These are phyloP conservation scores for Gonapodya prolifera DNA, from an alignment of 192 early-diverging fungal species.

Conservation along the genomic window DNA sequence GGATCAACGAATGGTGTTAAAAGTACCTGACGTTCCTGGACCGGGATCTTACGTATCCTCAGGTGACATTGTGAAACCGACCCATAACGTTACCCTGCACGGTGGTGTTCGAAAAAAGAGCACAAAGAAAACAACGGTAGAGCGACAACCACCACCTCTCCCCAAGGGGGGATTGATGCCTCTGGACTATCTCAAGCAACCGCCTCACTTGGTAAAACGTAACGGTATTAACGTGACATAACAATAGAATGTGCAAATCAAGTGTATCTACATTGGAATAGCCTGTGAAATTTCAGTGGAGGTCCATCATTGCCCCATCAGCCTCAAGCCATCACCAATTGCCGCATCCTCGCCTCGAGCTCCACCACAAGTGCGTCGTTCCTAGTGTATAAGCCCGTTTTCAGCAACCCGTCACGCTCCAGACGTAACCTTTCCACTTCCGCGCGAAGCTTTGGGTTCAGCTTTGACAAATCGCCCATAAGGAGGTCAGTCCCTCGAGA, in stretches of 20 bases:
- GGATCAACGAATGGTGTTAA: not conserved
- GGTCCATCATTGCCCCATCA: not conserved
- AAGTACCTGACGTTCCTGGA: not conserved
- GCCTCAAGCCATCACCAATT: not conserved
- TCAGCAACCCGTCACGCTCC: conserved; percentile 3
- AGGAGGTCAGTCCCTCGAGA: not conserved
- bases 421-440: not conserved
- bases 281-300: not conserved
- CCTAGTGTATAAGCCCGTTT: conserved; percentile 4
- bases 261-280: not conserved
- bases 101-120: not conserved
- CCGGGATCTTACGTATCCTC: not conserved
- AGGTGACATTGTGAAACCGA: not conserved
- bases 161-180: conserved; percentile 1
- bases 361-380: not conserved
- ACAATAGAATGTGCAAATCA: not conserved
- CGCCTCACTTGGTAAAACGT: not conserved
- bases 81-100: not conserved
- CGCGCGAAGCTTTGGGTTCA: not conserved
- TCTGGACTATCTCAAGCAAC: not conserved
- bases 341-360: not conserved
- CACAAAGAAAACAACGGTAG: not conserved
- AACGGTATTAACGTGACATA: not conserved
- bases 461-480: not conserved
- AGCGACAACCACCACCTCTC: not conserved